Conservation (phyloP, 495 filamentous ascomycete genomes). For the Pyronema domesticum region DNA sequence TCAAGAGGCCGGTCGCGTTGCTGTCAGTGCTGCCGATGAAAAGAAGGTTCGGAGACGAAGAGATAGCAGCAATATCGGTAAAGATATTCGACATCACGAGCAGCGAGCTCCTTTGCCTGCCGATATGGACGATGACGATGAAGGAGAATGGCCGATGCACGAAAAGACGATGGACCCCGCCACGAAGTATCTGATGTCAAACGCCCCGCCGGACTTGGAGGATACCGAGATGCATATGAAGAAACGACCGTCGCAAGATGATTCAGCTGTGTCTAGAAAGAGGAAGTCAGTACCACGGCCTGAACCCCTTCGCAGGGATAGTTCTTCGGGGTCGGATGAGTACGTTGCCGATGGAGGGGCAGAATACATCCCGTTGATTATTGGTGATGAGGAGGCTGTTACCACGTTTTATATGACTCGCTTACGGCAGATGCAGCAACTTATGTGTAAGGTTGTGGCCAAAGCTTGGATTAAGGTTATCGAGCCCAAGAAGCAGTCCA, state of each 20-base stretch:
- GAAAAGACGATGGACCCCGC: conserved; percentile 6
- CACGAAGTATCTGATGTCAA: neutral
- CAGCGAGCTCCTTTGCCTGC: conserved; percentile 10
- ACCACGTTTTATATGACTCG: conserved; percentile 45
- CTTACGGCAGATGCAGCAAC: conserved; percentile 54
- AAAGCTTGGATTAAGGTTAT: conserved; percentile 72
- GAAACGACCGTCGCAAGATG: conserved; percentile 1
- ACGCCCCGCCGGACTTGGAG: neutral
- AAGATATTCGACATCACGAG: conserved; percentile 16
- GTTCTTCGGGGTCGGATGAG: conserved; percentile 1
- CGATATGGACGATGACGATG: conserved; percentile 22
- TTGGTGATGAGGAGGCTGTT: conserved; percentile 40
- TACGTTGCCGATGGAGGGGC: neutral
- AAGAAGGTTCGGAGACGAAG: conserved; percentile 14
- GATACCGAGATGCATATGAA: neutral
- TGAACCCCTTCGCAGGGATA: neutral
- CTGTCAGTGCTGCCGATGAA: conserved; percentile 9
- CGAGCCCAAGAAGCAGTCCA: conserved; percentile 71
- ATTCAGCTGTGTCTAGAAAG: neutral
- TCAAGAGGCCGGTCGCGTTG: conserved; percentile 17
- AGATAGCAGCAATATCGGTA: conserved; percentile 11
- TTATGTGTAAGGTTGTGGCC: conserved; percentile 51
- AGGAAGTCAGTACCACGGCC: conserved; percentile 1
- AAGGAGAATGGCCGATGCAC: neutral
- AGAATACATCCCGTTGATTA: conserved; percentile 31